Conservation (phyloP, 352 stramenopile genomes). For the Phytophthora crassamura region DNA sequence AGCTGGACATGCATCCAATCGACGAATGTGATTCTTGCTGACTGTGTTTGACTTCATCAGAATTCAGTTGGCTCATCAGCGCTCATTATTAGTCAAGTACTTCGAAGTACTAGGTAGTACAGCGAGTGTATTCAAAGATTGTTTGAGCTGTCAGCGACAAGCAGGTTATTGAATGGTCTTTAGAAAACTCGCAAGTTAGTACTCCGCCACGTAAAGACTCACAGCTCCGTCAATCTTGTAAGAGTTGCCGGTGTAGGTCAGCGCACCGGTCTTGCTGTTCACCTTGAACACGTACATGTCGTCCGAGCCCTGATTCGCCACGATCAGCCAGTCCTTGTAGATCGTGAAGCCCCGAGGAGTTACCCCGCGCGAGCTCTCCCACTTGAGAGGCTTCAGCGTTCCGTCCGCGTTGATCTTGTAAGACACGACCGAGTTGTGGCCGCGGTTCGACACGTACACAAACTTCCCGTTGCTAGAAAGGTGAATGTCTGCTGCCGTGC, state of each 20-base stretch:
- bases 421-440: slow-evolving; percentile 64
- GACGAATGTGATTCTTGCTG: no score
- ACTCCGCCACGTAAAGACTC: slow-evolving; percentile 39
- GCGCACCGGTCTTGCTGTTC: slow-evolving; percentile 37
- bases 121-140: no score
- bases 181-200: slow-evolving; percentile 10
- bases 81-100: no score
- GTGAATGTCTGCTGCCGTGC: slow-evolving; percentile 51
- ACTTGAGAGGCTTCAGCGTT: slow-evolving; percentile 41
- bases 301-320: slow-evolving; percentile 64
- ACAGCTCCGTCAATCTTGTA: slow-evolving; percentile 43
- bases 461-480: slow-evolving; percentile 56
- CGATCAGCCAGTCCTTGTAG: slow-evolving; percentile 55
- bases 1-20: no score
- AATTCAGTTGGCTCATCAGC: no score
- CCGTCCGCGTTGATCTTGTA: slow-evolving; percentile 48
- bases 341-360: slow-evolving; percentile 51
- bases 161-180: not conserved
- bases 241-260: slow-evolving; percentile 51
- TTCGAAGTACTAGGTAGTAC: no score
- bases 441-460: slow-evolving; percentile 69
- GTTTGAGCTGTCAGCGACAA: no score
- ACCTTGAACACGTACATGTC: slow-evolving; percentile 62
- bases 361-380: slow-evolving; percentile 48
- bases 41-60: no score